Conservation (phyloP, 441 rosid genomes). For the Lepidium campestre region DNA sequence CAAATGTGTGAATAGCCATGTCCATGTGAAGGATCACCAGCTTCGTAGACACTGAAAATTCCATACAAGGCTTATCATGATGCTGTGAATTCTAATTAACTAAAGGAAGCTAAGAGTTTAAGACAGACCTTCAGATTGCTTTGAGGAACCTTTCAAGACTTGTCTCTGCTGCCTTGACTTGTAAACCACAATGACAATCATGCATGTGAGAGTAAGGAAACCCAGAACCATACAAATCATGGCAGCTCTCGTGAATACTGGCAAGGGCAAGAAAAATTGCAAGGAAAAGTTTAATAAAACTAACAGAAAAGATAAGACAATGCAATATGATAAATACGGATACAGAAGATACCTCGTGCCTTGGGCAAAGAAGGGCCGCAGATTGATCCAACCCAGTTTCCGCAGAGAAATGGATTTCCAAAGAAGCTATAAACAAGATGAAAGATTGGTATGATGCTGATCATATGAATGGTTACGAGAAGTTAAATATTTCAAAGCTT, state of each 20-base stretch:
- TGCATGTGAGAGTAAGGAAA: slow-evolving; percentile 41
- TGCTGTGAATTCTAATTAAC: not conserved
- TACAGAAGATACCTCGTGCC: slow-evolving; percentile 42
- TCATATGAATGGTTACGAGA: not conserved
- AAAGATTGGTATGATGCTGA: not conserved
- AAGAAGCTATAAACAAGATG: slow-evolving; percentile 42
- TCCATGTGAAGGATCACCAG: slow-evolving; percentile 94
- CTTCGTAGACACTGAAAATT: slow-evolving; percentile 60
- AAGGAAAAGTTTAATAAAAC: not conserved
- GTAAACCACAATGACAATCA: slow-evolving; percentile 52
- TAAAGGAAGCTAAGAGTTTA: not conserved
- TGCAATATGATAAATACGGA: not conserved
- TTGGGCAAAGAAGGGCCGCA: slow-evolving; percentile 53
- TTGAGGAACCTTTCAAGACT: slow-evolving; percentile 26
- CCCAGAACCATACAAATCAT: slow-evolving; percentile 65
- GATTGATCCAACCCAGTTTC: slow-evolving; percentile 77
- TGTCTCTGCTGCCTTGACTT: slow-evolving; percentile 55
- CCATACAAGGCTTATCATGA: not conserved
- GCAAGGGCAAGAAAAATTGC: slow-evolving; percentile 6
- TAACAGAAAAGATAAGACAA: not conserved
- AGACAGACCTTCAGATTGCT: slow-evolving; percentile 45
- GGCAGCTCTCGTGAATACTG: slow-evolving; percentile 52
- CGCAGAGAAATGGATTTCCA: slow-evolving; percentile 77
- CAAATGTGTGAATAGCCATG: slow-evolving; percentile 87
- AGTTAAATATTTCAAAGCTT: not conserved